Percentiles rank a stretch among this genome's conserved stretches.
Evolutionary conservation across 2,329 filamentous ascomycete species (phyloP).

Genomic region (Pyricularia pennisetigena): DNA sequence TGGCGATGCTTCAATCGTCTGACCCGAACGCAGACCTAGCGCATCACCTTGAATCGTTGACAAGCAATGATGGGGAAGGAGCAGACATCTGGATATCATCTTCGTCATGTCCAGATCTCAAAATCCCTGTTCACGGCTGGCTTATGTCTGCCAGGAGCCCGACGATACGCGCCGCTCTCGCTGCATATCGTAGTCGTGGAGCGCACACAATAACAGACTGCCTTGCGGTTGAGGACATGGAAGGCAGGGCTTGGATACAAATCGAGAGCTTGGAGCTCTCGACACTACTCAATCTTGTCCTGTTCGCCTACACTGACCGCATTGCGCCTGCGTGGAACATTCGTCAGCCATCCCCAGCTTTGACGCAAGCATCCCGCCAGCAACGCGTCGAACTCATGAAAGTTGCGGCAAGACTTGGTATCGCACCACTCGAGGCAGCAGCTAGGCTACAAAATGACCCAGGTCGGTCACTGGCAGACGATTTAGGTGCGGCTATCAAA

Average conservation of each 20-base stretch:
- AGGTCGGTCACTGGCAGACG: slow-evolving; percentile 51
- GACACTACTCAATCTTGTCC: slow-evolving; percentile 66
- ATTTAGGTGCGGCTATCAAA: slow-evolving; percentile 60
- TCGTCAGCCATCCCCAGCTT: slow-evolving; percentile 51
- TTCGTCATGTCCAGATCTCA: slow-evolving; percentile 55
- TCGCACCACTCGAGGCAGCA: slow-evolving; percentile 39
- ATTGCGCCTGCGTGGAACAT: slow-evolving; percentile 83
- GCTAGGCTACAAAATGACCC: slow-evolving; percentile 65
- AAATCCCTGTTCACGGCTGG: slow-evolving; percentile 76
- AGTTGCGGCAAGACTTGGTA: slow-evolving; percentile 34
- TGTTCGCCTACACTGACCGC: slow-evolving; percentile 73
- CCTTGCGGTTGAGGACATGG: slow-evolving; percentile 37
- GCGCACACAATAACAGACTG: slow-evolving; percentile 49
- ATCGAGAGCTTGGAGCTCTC: slow-evolving; percentile 66
- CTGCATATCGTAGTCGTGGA: slow-evolving; percentile 44
- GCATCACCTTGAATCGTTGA: slow-evolving; percentile 30
- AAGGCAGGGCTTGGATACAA: slow-evolving; percentile 43
- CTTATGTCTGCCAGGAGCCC: slow-evolving; percentile 66
- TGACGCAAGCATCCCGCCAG: slow-evolving; percentile 67
- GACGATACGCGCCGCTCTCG: slow-evolving; percentile 52
- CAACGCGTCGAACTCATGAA: slow-evolving; percentile 83
- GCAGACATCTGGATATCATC: slow-evolving; percentile 35
- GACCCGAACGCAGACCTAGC: slow-evolving; percentile 56
- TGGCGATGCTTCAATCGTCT: slow-evolving; percentile 39
- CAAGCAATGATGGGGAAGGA: not conserved